Base-by-base conservation (phyloP, 345 rosid genomes). In the Dipteronia dyeriana region DNA sequence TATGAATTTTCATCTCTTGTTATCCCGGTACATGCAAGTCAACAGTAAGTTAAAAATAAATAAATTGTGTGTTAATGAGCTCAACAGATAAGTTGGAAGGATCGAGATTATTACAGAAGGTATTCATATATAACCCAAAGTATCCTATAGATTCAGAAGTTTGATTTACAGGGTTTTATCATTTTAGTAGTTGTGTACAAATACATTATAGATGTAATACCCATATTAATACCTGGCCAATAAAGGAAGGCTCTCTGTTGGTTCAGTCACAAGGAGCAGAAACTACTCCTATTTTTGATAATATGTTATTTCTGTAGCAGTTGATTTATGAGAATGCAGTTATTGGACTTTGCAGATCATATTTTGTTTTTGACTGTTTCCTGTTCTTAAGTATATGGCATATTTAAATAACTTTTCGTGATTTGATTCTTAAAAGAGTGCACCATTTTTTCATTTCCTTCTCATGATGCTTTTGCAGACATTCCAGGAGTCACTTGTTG, bases 401-500 rank as follows among this genome's bases (percentile, higher is more conserved):
- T 17, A 9, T n/a, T 39, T 7, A 17, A 45, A 2, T 66, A 8
- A 54, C 17, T 56, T 75, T 69, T 59, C 9, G 9, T 62, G 51
- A 19, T 64, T 12, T 68, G 62, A 6, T 66, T 57, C 4, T 66
- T 14, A 23, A 80, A 38, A 22, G 62, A n/a, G 17, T 39, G 23
- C 49, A 39, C 53, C 41, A 16, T 53, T 5, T 71, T 3, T n/a
- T 38, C 59, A 11, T 45, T 56, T 71, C 26, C 76, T 71, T 23
- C 80, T 75, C 26, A 65, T 74, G 34, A 59, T 74, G 10, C 41
- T 71, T 23, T 75, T 86, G 83, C 92, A 95, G 98, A 95, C 98
- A 61, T 93, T 89, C 85, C 91, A 87, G 84, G 97, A 95, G 75
- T 95, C 97, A 41, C 94, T 95, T 73, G 65, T 82, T 56, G 98